Evolutionary conservation across 2,329 filamentous ascomycete species (phyloP).

Genomic region (Venturia asperata): DNA sequence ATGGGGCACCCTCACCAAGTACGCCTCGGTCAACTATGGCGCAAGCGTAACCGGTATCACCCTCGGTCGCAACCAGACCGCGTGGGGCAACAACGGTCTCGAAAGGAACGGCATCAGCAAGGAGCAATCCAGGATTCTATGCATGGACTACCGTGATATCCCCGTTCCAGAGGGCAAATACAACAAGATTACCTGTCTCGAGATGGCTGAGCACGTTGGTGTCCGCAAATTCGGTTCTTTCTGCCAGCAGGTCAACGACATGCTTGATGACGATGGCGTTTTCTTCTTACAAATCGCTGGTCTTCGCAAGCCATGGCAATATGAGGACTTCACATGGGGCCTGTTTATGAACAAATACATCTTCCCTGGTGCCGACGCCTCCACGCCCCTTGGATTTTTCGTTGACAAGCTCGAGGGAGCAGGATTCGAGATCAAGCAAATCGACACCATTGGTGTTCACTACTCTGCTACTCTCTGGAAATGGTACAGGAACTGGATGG

Average conservation of each 20-base stretch:
- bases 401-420: constrained; percentile 77
- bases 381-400: constrained; percentile 83
- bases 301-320: constrained; percentile 91
- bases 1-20: constrained; percentile 93
- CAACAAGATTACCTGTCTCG: constrained; percentile 93
- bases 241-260: constrained; percentile 79
- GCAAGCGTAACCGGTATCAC: constrained; percentile 83
- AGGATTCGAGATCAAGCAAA: constrained; percentile 81
- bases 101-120: constrained; percentile 75
- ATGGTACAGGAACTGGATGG: constrained; percentile 99
- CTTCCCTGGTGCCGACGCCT: constrained; percentile 94
- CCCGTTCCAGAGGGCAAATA: constrained; percentile 70
- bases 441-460: constrained; percentile 93
- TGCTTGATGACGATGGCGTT: constrained; percentile 92
- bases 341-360: constrained; percentile 99
- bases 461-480: constrained; percentile 95
- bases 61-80: constrained; percentile 90
- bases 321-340: constrained; percentile 96
- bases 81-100: constrained; percentile 89
- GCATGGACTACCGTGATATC: constrained; percentile 96
- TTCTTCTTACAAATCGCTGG: constrained; percentile 96
- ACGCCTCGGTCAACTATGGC: constrained; percentile 86
- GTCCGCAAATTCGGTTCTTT: constrained; percentile 80
- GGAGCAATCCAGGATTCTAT: constrained; percentile 83
- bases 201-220: constrained; percentile 98